phyloP scores from a whole-genome alignment of 1,284 basidiomycete genomes.

The Marasmius tenuissimus region DNA sequence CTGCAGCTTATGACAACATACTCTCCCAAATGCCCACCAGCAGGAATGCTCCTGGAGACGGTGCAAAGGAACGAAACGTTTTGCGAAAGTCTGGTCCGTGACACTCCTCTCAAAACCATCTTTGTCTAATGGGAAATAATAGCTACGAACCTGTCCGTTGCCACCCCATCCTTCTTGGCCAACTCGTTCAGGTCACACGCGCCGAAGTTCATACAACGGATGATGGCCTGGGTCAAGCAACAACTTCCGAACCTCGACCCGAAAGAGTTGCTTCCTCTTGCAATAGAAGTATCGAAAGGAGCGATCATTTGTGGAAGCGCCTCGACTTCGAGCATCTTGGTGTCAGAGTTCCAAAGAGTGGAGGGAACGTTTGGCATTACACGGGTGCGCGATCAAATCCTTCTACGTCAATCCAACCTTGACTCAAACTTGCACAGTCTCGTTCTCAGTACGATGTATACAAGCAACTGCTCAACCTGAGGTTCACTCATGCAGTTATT shows the following conservation, averaged over 20 bases:
- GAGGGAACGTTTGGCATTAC: constrained; percentile 80
- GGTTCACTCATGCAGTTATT: constrained; percentile 64
- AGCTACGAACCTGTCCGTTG: constrained; percentile 25
- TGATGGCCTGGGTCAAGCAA: constrained; percentile 48
- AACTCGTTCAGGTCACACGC: constrained; percentile 33
- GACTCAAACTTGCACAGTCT: constrained; percentile 45
- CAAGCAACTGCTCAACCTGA: constrained; percentile 75
- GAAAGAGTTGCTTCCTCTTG: constrained; percentile 80
- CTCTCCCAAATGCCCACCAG: constrained; percentile 66
- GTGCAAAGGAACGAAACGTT: constrained; percentile 23
- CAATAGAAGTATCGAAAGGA: constrained; percentile 71
- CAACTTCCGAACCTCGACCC: constrained; percentile 73
- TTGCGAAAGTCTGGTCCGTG: constrained; percentile 10
- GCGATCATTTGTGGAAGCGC: constrained; percentile 82
- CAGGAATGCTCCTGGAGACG: constrained; percentile 27
- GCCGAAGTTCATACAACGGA: constrained; percentile 46
- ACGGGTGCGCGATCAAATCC: constrained; percentile 44
- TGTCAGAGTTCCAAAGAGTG: constrained; percentile 74
- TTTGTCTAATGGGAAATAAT: too few species aligned
- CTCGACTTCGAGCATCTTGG: constrained; percentile 79
- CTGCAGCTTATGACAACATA: constrained; percentile 84
- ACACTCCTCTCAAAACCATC: not conserved
- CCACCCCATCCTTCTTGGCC: constrained; percentile 32
- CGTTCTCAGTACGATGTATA: constrained; percentile 79
- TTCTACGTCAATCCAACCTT: not conserved